These are phyloP conservation scores for Crithidia sp. DNA, from an alignment of 208 protist species.

Conservation along the genomic window DNA sequence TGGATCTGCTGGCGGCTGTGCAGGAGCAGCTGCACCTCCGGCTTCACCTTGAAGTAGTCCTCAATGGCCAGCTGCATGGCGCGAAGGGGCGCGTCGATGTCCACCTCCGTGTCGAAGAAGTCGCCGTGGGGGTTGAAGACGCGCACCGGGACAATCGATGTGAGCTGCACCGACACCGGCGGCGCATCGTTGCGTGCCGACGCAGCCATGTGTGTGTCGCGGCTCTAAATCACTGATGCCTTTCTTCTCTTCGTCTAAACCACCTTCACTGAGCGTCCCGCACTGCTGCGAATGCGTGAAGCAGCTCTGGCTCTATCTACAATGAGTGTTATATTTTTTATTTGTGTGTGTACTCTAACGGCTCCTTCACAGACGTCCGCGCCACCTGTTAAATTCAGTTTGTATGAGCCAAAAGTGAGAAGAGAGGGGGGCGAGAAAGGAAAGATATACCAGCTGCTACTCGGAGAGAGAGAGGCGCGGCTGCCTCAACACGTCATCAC, in stretches of 20 bases:
- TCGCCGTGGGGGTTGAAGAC: constrained; percentile 76
- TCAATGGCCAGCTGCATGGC: constrained; percentile 79
- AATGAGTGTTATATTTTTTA: neutral
- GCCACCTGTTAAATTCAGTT: no score
- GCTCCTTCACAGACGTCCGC: no score
- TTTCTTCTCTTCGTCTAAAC: neutral
- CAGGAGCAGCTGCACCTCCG: constrained; percentile 78
- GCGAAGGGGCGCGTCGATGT: constrained; percentile 72
- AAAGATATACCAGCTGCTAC: no score
- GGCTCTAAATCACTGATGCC: no score
- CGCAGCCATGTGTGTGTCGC: neutral
- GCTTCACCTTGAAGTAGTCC: constrained; percentile 84
- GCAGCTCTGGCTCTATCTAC: no score
- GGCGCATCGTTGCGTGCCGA: neutral
- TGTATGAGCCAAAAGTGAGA: no score
- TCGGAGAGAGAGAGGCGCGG: no score
- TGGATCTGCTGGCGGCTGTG: constrained; percentile 81
- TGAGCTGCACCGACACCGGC: constrained; percentile 69
- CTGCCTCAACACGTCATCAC: no score
- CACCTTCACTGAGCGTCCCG: no score
- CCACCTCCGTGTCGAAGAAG: constrained; percentile 86
- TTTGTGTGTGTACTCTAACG: constrained; percentile 18
- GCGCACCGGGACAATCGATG: constrained; percentile 69
- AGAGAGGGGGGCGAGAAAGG: no score
- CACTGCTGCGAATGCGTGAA: no score